Percentiles rank a stretch among this genome's conserved stretches.
These are phyloP conservation scores for Neurospora sp. DNA, from an alignment of 495 filamentous ascomycete genomes.

Conservation along the genomic window DNA sequence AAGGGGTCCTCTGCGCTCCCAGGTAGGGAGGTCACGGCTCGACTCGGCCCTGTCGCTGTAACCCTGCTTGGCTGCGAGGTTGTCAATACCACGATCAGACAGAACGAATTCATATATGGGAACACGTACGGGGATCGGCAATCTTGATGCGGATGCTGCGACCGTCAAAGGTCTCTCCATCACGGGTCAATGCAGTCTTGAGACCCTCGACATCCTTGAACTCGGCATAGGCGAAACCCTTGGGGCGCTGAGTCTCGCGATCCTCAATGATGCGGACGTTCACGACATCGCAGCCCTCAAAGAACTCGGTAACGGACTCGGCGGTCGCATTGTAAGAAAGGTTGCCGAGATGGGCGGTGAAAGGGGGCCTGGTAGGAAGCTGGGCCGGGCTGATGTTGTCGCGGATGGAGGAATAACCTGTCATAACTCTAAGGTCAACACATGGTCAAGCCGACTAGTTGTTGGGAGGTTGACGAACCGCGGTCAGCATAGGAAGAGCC, in stretches of 20 bases:
- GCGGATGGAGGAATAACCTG: slow-evolving; percentile 54
- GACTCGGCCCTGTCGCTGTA: slow-evolving; percentile 36
- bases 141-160: slow-evolving; percentile 73
- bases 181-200: slow-evolving; percentile 79
- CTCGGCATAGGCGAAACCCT: slow-evolving; percentile 97
- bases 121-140: slow-evolving; percentile 35
- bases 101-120: not conserved
- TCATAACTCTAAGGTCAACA: not conserved
- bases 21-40: slow-evolving; percentile 55
- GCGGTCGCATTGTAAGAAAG: slow-evolving; percentile 85
- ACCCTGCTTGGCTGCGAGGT: slow-evolving; percentile 58
- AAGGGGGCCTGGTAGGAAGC: slow-evolving; percentile 86
- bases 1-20: slow-evolving; percentile 86
- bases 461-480: slow-evolving; percentile 20
- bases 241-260: slow-evolving; percentile 79
- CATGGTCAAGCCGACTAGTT: slow-evolving; percentile 4
- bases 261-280: slow-evolving; percentile 95
- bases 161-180: slow-evolving; percentile 70
- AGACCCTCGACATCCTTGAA: slow-evolving; percentile 82
- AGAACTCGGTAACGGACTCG: slow-evolving; percentile 74
- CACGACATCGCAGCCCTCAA: slow-evolving; percentile 69
- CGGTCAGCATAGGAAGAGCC: slow-evolving; percentile 22
- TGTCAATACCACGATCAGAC: slow-evolving; percentile 16
- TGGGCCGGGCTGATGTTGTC: slow-evolving; percentile 56
- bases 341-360: slow-evolving; percentile 91